These are phyloP conservation scores for Nitzschia sp. DNA, from an alignment of 108 stramenopile genomes.

Conservation along the genomic window DNA sequence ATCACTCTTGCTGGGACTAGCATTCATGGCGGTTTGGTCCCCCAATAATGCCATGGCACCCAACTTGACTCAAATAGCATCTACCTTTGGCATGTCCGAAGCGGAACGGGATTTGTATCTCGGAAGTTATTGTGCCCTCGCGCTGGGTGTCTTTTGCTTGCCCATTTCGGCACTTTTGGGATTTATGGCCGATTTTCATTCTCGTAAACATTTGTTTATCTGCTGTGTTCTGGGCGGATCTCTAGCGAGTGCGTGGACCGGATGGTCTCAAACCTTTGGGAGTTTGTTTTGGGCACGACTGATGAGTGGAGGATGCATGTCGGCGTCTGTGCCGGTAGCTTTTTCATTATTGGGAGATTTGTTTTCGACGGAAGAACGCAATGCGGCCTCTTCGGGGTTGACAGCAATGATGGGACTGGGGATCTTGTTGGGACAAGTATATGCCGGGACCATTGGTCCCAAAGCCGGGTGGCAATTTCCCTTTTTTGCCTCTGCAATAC, in stretches of 20 bases:
- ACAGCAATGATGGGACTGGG: conserved; percentile 81
- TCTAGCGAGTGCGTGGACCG: conserved; percentile 45
- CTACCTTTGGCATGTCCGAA: conserved; percentile 40
- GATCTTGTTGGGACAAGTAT: conserved; percentile 66
- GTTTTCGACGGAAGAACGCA: conserved; percentile 64
- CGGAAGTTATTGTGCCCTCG: conserved; percentile 60
- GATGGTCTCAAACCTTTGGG: conserved; percentile 33
- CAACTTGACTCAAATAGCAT: conserved; percentile 68
- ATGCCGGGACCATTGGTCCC: conserved; percentile 56
- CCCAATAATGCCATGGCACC: conserved; percentile 75
- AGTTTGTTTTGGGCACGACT: conserved; percentile 51
- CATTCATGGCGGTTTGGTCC: conserved; percentile 66
- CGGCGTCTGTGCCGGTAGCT: conserved; percentile 64
- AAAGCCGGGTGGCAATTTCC: conserved; percentile 52
- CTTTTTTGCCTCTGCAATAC: conserved; percentile 44
- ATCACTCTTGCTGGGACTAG: conserved; percentile 58
- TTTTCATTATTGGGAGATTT: conserved; percentile 73
- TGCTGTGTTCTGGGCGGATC: conserved; percentile 45
- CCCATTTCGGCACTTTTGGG: conserved; percentile 63
- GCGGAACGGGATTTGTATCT: conserved; percentile 67
- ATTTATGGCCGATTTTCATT: conserved; percentile 60
- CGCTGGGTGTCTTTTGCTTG: conserved; percentile 60
- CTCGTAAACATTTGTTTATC: conserved; percentile 53
- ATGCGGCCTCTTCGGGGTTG: conserved; percentile 64
- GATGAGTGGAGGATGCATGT: conserved; percentile 63